phyloP scores from a whole-genome alignment of 768 basidiomycete genomes.

The Mycena galericulata region DNA sequence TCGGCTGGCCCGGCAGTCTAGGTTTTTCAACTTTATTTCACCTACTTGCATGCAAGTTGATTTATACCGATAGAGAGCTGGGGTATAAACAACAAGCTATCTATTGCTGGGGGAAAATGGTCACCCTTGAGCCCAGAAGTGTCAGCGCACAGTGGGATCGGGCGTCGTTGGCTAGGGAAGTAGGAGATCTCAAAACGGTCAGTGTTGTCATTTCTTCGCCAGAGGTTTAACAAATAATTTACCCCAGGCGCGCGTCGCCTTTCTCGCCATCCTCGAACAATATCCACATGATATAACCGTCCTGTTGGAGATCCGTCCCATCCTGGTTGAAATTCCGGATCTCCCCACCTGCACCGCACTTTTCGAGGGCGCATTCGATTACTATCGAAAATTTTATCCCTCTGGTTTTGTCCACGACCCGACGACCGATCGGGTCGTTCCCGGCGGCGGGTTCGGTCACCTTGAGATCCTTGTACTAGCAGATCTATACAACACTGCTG shows the following conservation, averaged over 20 bases:
- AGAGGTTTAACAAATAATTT: not conserved
- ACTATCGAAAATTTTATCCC: conserved; percentile 68
- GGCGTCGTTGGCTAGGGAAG: conserved; percentile 81
- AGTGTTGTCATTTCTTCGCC: not conserved
- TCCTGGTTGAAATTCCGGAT: conserved; percentile 83
- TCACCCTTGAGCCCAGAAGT: conserved; percentile 82
- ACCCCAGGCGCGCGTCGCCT: conserved; percentile 69
- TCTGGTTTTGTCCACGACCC: conserved; percentile 49
- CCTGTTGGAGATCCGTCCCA: conserved; percentile 80
- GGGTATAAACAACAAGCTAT: conserved; percentile 87
- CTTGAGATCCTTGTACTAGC: conserved; percentile 86
- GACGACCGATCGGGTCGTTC: conserved; percentile 41
- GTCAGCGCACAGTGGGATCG: conserved; percentile 91
- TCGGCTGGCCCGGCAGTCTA: conserved; percentile 78
- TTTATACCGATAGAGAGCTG: conserved; percentile 59
- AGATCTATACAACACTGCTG: conserved; percentile 82
- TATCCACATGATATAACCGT: conserved; percentile 85
- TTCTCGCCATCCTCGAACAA: conserved; percentile 76
- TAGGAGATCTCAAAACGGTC: conserved; percentile 77
- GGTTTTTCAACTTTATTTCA: conserved; percentile 51
- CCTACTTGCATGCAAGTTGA: not conserved
- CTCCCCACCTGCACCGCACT: conserved; percentile 72
- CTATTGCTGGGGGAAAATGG: conserved; percentile 90
- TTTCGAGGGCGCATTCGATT: conserved; percentile 81
- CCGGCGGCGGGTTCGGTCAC: conserved; percentile 67